Conservation (phyloP, 2,329 filamentous ascomycete genomes). For the Trichophyton benhamiae region DNA sequence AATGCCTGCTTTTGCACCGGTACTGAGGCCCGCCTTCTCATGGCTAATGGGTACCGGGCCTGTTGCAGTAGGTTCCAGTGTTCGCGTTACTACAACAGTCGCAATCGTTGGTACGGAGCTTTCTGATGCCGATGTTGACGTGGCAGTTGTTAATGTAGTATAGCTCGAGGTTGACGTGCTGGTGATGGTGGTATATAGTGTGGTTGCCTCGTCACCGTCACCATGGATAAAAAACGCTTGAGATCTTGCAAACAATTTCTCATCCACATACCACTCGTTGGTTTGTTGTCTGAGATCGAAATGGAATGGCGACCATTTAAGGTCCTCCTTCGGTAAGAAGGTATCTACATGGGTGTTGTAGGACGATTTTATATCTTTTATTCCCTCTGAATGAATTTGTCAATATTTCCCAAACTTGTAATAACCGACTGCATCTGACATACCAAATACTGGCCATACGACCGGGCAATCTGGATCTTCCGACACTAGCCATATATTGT, state of each 20-base stretch:
- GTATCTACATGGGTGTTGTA: not conserved
- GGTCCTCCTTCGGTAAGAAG: not conserved
- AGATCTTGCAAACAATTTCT: not conserved
- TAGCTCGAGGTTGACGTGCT: not conserved
- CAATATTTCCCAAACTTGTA: not conserved
- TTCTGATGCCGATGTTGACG: not conserved
- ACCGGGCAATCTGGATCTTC: not conserved
- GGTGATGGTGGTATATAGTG: not conserved
- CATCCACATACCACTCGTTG: not conserved
- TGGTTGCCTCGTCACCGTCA: not conserved
- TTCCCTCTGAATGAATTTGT: not conserved
- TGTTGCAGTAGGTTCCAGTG: not conserved
- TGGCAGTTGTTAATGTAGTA: not conserved
- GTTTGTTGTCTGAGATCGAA: not conserved
- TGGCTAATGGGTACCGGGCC: not conserved
- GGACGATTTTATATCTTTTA: not conserved
- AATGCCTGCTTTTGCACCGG: constrained; percentile 1
- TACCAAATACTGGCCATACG: not conserved
- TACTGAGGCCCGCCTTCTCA: not conserved
- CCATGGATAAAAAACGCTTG: not conserved
- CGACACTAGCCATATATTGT: not conserved
- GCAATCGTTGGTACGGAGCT: not conserved
- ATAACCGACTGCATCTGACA: not conserved
- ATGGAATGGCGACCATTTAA: not conserved
- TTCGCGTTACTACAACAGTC: not conserved